phyloP scores from a whole-genome alignment of 768 basidiomycete species.

The Leucocoprinus birnbaumii region DNA sequence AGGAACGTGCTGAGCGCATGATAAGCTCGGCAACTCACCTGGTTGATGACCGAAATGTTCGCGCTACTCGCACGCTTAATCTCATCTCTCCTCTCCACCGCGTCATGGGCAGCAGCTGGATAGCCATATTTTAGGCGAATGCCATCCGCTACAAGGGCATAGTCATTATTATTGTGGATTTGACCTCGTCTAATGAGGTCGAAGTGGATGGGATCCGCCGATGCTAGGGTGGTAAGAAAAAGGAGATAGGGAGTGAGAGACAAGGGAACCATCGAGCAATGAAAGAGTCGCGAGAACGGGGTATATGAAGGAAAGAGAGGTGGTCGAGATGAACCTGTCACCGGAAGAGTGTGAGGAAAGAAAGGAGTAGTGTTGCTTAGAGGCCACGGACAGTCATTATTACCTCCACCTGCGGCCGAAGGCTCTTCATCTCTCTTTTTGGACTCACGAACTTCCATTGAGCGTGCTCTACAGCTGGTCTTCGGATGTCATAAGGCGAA shows the following conservation, averaged over 20 bases:
- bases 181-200: slow-evolving; percentile 37
- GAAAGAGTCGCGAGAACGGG: slow-evolving; percentile 5
- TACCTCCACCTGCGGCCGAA: neutral
- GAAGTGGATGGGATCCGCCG: slow-evolving; percentile 42
- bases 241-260: slow-evolving; percentile 22
- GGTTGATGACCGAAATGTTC: slow-evolving; percentile 42
- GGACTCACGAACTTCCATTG: neutral
- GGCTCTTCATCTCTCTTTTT: neutral
- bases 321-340: slow-evolving; percentile 11
- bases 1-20: neutral
- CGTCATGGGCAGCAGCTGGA: slow-evolving; percentile 6
- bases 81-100: slow-evolving; percentile 14
- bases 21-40: slow-evolving; percentile 34
- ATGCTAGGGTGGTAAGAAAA: slow-evolving; percentile 25
- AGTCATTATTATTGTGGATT: slow-evolving; percentile 26
- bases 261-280: slow-evolving; percentile 17
- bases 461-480: too few species aligned
- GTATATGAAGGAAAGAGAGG: slow-evolving; percentile 11
- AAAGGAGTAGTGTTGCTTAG: slow-evolving; percentile 1
- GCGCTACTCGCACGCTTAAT: slow-evolving; percentile 33
- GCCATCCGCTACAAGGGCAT: slow-evolving; percentile 35
- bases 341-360: slow-evolving; percentile 2
- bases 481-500: too few species aligned
- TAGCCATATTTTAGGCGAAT: slow-evolving; percentile 51
- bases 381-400: neutral